Evolutionary conservation across 2,329 filamentous ascomycete species (phyloP).

Genomic region (Aspergillus pseudotamarii): DNA sequence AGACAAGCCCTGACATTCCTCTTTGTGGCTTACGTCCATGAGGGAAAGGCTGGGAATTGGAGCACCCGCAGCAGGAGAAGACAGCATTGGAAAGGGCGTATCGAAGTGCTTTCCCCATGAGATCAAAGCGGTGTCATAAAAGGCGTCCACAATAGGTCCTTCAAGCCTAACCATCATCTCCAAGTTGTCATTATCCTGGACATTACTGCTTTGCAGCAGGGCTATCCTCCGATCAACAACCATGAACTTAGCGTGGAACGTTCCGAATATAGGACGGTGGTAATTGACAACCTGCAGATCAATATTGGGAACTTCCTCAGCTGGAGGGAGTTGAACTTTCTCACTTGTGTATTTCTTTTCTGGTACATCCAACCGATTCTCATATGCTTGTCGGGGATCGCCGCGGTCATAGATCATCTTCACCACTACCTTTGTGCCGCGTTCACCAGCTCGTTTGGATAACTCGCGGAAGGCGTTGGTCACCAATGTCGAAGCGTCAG

Average conservation of each 20-base stretch:
- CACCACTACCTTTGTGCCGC: slow-evolving; percentile 62
- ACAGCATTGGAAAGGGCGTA: slow-evolving; percentile 60
- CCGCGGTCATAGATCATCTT: slow-evolving; percentile 78
- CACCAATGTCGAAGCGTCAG: slow-evolving; percentile 67
- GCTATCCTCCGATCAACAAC: slow-evolving; percentile 73
- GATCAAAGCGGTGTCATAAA: slow-evolving; percentile 74
- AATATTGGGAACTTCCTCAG: slow-evolving; percentile 69
- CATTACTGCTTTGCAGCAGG: slow-evolving; percentile 76
- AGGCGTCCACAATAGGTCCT: slow-evolving; percentile 72
- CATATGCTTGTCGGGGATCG: slow-evolving; percentile 62
- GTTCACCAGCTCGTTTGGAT: slow-evolving; percentile 63
- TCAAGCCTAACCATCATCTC: slow-evolving; percentile 81
- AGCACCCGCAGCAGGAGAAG: slow-evolving; percentile 50
- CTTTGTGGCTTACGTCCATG: slow-evolving; percentile 11
- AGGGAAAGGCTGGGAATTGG: slow-evolving; percentile 26
- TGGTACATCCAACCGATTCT: slow-evolving; percentile 65
- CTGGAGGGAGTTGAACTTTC: slow-evolving; percentile 62
- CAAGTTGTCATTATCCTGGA: slow-evolving; percentile 74
- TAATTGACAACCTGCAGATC: slow-evolving; percentile 74
- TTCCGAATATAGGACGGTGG: slow-evolving; percentile 70
- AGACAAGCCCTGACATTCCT: slow-evolving; percentile 7
- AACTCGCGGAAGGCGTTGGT: slow-evolving; percentile 71
- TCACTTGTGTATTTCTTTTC: slow-evolving; percentile 61
- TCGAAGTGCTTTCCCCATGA: slow-evolving; percentile 69
- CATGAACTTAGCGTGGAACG: slow-evolving; percentile 78